Evolutionary conservation across 345 rosid species (phyloP), one percentile per base, ranked within the genome.

Genomic region (Nasturtium officinale): DNA sequence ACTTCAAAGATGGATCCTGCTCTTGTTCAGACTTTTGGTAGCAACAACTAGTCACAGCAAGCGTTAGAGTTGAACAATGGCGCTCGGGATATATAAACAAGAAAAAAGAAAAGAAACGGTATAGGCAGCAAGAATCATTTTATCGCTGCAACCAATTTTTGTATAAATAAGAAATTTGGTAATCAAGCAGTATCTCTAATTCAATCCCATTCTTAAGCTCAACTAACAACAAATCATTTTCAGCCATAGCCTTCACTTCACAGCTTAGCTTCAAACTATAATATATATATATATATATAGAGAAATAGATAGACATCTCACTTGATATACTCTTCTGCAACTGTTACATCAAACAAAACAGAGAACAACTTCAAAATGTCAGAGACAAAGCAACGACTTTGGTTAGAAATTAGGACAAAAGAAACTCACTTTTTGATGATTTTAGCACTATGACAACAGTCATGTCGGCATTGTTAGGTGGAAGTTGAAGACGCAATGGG

Each of bases 401-500:
- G 15, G 25, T 5, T 48, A 7, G 18, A 53, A 47, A 6, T n/a
- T 9, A 38, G 2, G 47, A 32, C 6, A 43, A 0, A 57, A 47
- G 13, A 61, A 8, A n/a, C 83, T 82, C 51, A 89, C 98, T 81
- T 80, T 80, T 79, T 0, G 96, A 86, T 0, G 89, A 81, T 6
- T 72, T 69, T 9, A 84, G 90, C 15, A 95, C 94, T 45, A 92
- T 83, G 23, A 95, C 74, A 2, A 95, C 98, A 62, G 90, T 90
- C 91, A 95, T 84, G 75, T 87, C 87, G 0, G 93, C 79, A 71
- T 78, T 89, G 79, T 90, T 91, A 0, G 99, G 99, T 50, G 99
- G 99, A 30, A 95, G 98, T 76, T 85, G 98, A 80, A 95, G 84
- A 15, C 89, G 88, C 70, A 95, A 87, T 0, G 97, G 98, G 69